These are phyloP conservation scores for Colletotrichum filicis DNA, from an alignment of 2,329 filamentous ascomycete species.

Conservation along the genomic window DNA sequence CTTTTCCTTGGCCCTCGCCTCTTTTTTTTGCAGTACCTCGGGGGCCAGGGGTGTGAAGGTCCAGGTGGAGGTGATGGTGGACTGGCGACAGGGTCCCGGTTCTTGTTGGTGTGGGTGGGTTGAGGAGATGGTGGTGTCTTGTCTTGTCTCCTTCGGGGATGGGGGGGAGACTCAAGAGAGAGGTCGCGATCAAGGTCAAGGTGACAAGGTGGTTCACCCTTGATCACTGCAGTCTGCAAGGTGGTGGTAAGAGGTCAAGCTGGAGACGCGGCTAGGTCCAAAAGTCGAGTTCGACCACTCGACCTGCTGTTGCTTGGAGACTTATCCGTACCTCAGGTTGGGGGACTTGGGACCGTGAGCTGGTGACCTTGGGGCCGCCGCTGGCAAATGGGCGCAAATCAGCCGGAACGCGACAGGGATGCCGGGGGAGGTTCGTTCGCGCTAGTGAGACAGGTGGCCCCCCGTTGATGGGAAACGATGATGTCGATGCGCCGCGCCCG, in stretches of 20 bases:
- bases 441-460: conserved; percentile 36
- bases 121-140: background rate
- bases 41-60: background rate
- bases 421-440: conserved; percentile 36
- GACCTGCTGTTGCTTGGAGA: no score
- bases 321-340: no score
- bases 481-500: conserved; percentile 34
- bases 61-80: background rate
- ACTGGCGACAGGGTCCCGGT: background rate
- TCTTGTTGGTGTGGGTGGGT: background rate
- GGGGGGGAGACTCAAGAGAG: background rate
- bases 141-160: background rate
- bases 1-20: background rate
- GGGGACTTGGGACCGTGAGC: conserved; percentile 17
- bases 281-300: background rate
- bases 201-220: background rate
- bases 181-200: background rate
- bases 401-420: conserved; percentile 36
- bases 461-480: conserved; percentile 35
- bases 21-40: conserved; percentile 1
- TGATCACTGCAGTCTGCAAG: background rate
- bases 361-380: conserved; percentile 33
- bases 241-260: background rate
- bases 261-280: background rate
- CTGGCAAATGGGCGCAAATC: conserved; percentile 36